A percentile compares a stretch with the other conserved stretches of the same genome.
Conservation (phyloP, 1,139 yeast genomes). For the Williopsis jadinii region DNA sequence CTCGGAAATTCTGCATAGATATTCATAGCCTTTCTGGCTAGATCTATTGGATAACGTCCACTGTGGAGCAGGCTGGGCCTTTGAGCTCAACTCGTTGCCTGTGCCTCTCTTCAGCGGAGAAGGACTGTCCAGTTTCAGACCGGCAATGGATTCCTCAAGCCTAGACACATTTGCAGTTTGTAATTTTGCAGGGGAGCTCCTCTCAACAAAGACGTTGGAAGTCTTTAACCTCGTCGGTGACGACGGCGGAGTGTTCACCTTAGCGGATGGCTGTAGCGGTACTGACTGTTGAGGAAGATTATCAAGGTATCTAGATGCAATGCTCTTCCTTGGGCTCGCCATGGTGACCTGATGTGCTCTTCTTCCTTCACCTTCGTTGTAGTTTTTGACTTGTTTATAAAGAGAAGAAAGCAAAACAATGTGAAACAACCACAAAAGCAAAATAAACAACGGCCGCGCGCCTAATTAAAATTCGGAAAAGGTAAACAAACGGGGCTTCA, state of each 20-base stretch:
- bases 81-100: background rate
- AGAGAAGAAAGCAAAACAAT: too few relatives aligned
- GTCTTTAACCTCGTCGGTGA: slow-evolving; percentile 3
- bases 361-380: background rate
- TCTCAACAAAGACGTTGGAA: slow-evolving; percentile 1
- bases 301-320: slow-evolving; percentile 14
- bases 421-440: too few relatives aligned
- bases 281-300: slow-evolving; percentile 3
- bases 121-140: slow-evolving; percentile 17
- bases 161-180: slow-evolving; percentile 1
- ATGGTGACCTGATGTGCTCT: background rate
- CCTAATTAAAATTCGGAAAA: too few relatives aligned
- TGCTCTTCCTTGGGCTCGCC: slow-evolving; percentile 5
- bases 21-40: slow-evolving; percentile 57
- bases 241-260: slow-evolving; percentile 6
- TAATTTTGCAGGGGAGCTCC: slow-evolving; percentile 7
- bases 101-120: slow-evolving; percentile 18
- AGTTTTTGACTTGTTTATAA: background rate
- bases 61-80: slow-evolving; percentile 7
- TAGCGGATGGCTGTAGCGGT: slow-evolving; percentile 10
- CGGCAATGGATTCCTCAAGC: slow-evolving; percentile 17
- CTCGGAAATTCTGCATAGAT: slow-evolving; percentile 82
- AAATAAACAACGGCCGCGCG: too few relatives aligned
- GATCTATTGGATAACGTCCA: slow-evolving; percentile 12
- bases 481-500: too few relatives aligned